Evolutionary conservation across 164 flowering plant species (phyloP), one percentile per base, ranked within the genome.

Genomic region (Euptelea pleiosperma): DNA sequence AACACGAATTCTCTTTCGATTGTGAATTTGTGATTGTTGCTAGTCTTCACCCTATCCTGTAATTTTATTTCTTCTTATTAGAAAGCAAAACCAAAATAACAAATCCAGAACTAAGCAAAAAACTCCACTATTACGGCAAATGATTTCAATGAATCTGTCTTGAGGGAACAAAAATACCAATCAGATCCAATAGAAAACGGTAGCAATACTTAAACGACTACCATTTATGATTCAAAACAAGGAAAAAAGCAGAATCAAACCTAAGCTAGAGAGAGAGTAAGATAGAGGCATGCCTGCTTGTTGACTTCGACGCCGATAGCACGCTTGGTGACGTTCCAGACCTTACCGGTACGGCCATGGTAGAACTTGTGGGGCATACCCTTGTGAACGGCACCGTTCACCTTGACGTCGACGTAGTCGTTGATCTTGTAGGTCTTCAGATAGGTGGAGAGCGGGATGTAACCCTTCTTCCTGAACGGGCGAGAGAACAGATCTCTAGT

Each of bases 331-430:
- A 73, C 71, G 39, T 74, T 66, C 77, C 77, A 74, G 60, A 74
- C 67, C 45, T 37, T 55, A 21, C 74, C 72, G n/a, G 72, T 74
- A 49, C 72, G 66, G 35, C 77, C 77, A 48, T 74, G 77, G 63
- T 67, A 70, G 69, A 70, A 74, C 64, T 74, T 74, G 55, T 74
- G 77, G 22, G 74, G 77, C 77, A 67, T 74, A 30, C 74, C 77
- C 67, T 74, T 70, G 65, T 74, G 73, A n/a, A 74, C 57, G 35
- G 75, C 73, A 4, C 75, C 78, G 29, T 74, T 74, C 7, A 71
- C 75, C 68, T 71, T 70, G 43, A 74, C 25, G 53, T 74, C 70
- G 9, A 70, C 75, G 52, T 63, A 74, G 18, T 71, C 73, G 16
- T 75, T 75, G 43, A 64, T 52, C 56, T 44, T 46, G 70, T 61